Evolutionary conservation across 2,329 filamentous ascomycete genomes (phyloP).

Genomic region (Colletotrichum theobromicola): DNA sequence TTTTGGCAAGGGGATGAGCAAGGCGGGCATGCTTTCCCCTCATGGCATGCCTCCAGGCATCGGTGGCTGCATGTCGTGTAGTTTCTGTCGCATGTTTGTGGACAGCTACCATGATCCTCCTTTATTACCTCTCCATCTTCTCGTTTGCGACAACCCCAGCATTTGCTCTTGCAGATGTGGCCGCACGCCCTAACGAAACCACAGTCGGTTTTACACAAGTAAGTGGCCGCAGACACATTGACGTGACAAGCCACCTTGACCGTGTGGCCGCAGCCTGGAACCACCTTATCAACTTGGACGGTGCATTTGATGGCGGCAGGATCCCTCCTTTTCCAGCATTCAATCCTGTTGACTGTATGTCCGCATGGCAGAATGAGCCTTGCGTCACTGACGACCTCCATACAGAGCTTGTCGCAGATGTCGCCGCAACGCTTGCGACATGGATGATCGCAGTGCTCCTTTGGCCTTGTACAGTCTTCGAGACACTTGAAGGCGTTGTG

Average conservation of each 20-base stretch:
- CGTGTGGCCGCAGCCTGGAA: slow-evolving; percentile 62
- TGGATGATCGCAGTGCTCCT: slow-evolving; percentile 47
- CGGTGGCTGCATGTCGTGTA: slow-evolving; percentile 62
- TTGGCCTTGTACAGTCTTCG: slow-evolving; percentile 46
- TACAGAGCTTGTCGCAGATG: slow-evolving; percentile 42
- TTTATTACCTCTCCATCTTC: slow-evolving; percentile 30
- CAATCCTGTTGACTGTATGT: slow-evolving; percentile 35
- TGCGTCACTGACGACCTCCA: slow-evolving; percentile 31
- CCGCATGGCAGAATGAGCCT: slow-evolving; percentile 45
- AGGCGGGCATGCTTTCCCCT: slow-evolving; percentile 45
- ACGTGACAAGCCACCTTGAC: slow-evolving; percentile 53
- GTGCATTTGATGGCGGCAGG: slow-evolving; percentile 53
- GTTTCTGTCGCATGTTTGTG: slow-evolving; percentile 28
- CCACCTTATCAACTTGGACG: slow-evolving; percentile 45
- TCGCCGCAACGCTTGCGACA: slow-evolving; percentile 51
- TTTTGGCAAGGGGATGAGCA: slow-evolving; percentile 59
- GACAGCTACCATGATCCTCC: slow-evolving; percentile 53
- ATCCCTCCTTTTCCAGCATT: slow-evolving; percentile 49
- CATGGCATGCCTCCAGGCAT: slow-evolving; percentile 60
- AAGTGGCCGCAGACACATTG: slow-evolving; percentile 46
- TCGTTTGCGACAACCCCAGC: slow-evolving; percentile 51
- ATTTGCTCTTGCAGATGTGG: slow-evolving; percentile 58
- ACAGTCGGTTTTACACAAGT: slow-evolving; percentile 56
- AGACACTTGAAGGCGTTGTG: slow-evolving; percentile 52
- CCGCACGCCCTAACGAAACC: slow-evolving; percentile 56